Percentiles rank a stretch among this genome's conserved stretches.
Evolutionary conservation across 805 yeast species (phyloP).

Genomic region (Jamesozyma rosinii): DNA sequence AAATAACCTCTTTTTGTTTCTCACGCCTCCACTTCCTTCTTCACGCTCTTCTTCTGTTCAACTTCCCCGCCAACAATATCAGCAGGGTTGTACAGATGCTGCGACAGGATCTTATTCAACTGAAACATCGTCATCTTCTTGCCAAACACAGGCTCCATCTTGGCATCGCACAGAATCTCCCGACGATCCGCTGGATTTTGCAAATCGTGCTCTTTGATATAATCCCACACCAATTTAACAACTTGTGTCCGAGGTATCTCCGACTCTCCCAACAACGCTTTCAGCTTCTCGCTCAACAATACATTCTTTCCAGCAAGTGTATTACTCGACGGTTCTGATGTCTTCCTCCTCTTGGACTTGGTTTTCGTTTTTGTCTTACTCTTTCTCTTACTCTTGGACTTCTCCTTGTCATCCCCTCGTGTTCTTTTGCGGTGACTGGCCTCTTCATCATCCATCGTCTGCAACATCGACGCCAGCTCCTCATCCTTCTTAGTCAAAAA

Average conservation of each 20-base stretch:
- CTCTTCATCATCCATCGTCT: conserved; percentile 15
- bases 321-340: conserved; percentile 19
- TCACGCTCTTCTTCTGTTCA: conserved; percentile 1
- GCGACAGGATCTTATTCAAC: conserved; percentile 45
- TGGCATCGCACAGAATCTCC: conserved; percentile 55
- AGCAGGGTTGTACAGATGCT: conserved; percentile 39
- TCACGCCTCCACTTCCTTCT: conserved; percentile 2
- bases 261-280: conserved; percentile 38
- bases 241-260: conserved; percentile 58
- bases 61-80: conserved; percentile 9
- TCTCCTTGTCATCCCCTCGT: conserved; percentile 4
- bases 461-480: conserved; percentile 42
- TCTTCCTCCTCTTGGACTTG: conserved; percentile 12
- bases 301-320: conserved; percentile 34
- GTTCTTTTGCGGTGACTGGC: conserved; percentile 7
- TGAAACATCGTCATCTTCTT: conserved; percentile 48
- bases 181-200: conserved; percentile 63
- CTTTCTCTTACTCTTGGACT: conserved; percentile 1
- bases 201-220: conserved; percentile 51
- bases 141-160: conserved; percentile 50
- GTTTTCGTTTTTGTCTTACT: conserved; percentile 8
- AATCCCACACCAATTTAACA: conserved; percentile 60
- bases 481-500: conserved; percentile 43
- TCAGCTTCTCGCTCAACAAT: conserved; percentile 44
- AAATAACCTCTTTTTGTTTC: too few relatives aligned